Conservation (phyloP, 2,329 filamentous ascomycete species). For the Hypoxylon sp. region DNA sequence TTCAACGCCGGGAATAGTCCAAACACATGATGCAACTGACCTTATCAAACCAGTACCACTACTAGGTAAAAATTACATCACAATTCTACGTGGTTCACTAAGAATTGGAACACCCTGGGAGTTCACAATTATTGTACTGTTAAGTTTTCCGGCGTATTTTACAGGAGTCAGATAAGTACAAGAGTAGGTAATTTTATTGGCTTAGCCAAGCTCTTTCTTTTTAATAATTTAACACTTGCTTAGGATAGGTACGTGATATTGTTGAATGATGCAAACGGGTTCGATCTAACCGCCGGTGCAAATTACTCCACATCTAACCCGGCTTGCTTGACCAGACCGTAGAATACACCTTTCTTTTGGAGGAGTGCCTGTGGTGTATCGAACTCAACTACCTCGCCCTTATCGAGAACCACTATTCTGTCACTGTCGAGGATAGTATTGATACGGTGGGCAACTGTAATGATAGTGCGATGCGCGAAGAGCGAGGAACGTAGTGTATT, state of each 20-base stretch:
- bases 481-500: constrained; percentile 73
- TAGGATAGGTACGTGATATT: constrained; percentile 14
- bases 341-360: constrained; percentile 83
- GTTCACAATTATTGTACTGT: constrained; percentile 14
- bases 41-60: background rate
- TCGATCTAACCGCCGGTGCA: background rate
- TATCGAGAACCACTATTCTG: constrained; percentile 92
- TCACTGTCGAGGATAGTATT: constrained; percentile 95
- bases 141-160: constrained; percentile 4
- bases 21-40: background rate
- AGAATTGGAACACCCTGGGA: background rate
- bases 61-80: background rate
- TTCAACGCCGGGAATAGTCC: background rate
- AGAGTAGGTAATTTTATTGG: constrained; percentile 1
- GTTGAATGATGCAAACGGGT: constrained; percentile 19
- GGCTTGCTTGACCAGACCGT: constrained; percentile 91
- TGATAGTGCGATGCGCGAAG: constrained; percentile 94
- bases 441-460: constrained; percentile 97
- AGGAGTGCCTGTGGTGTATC: constrained; percentile 87
- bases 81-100: background rate
- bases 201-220: constrained; percentile 16
- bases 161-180: constrained; percentile 2
- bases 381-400: constrained; percentile 92
- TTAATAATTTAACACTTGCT: constrained; percentile 11
- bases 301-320: constrained; percentile 72